Conservation (phyloP, 768 basidiomycete genomes). For the Mycena floridula region DNA sequence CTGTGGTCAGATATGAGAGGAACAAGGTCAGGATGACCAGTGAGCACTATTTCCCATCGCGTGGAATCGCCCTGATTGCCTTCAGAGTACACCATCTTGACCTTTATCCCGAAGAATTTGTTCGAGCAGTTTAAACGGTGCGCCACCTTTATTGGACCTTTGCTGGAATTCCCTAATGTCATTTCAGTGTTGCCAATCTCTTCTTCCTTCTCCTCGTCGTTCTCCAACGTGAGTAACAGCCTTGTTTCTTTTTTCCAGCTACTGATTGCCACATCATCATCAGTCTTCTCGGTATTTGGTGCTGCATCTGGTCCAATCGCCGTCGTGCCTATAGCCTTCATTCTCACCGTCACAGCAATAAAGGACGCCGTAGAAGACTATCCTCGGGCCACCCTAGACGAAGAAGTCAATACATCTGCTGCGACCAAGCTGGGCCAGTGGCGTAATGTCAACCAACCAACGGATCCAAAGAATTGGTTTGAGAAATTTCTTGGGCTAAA, state of each 20-base stretch:
- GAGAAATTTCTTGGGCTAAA: slow-evolving; percentile 67
- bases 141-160: slow-evolving; percentile 13
- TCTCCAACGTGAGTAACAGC: slow-evolving; percentile 53
- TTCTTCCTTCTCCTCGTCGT: slow-evolving; percentile 86
- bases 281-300: slow-evolving; percentile 89
- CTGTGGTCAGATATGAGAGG: slow-evolving; percentile 69
- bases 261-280: background rate
- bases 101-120: slow-evolving; percentile 91
- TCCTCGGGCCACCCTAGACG: slow-evolving; percentile 80
- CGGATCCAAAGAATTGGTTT: slow-evolving; percentile 68
- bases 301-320: slow-evolving; percentile 78
- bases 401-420: slow-evolving; percentile 92
- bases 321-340: slow-evolving; percentile 82
- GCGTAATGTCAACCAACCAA: slow-evolving; percentile 85
- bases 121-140: slow-evolving; percentile 91
- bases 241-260: background rate
- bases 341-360: slow-evolving; percentile 82
- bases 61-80: background rate
- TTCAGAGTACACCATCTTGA: slow-evolving; percentile 82
- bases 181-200: slow-evolving; percentile 74
- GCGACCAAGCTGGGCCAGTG: slow-evolving; percentile 83
- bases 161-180: background rate
- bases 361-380: slow-evolving; percentile 97
- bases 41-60: slow-evolving; percentile 28
- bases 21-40: slow-evolving; percentile 95